phyloP scores from a whole-genome alignment of 352 stramenopile species.

The Elongisporangium prolatum region DNA sequence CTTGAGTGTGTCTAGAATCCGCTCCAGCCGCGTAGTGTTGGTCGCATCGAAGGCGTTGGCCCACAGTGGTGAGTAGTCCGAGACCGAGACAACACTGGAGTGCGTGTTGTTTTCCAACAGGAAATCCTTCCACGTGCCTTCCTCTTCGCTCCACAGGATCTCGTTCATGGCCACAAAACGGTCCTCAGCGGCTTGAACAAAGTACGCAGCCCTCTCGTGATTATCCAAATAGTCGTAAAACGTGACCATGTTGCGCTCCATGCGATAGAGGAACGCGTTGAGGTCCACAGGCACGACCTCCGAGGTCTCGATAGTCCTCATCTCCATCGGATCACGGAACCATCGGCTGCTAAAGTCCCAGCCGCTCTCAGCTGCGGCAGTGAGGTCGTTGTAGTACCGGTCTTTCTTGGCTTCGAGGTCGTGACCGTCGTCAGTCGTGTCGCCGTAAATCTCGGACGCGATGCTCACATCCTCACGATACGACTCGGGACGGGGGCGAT shows the following conservation, averaged over 20 bases:
- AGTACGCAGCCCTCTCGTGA: slow-evolving; percentile 34
- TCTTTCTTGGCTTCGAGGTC: slow-evolving; percentile 29
- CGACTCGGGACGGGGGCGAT: slow-evolving; percentile 80
- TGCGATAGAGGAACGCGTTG: slow-evolving; percentile 77
- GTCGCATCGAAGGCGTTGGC: slow-evolving; percentile 52
- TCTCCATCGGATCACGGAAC: slow-evolving; percentile 51
- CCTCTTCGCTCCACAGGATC: slow-evolving; percentile 60
- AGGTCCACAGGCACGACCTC: slow-evolving; percentile 80
- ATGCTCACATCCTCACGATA: slow-evolving; percentile 80
- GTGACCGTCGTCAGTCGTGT: slow-evolving; percentile 21
- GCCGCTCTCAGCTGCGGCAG: slow-evolving; percentile 80
- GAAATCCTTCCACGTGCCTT: slow-evolving; percentile 69
- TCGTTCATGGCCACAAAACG: slow-evolving; percentile 56
- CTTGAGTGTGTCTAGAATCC: slow-evolving; percentile 42
- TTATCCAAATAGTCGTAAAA: slow-evolving; percentile 57
- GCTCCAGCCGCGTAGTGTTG: slow-evolving; percentile 37
- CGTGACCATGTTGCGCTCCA: slow-evolving; percentile 69
- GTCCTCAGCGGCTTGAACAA: slow-evolving; percentile 27
- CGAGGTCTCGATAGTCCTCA: slow-evolving; percentile 68
- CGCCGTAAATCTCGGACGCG: slow-evolving; percentile 57
- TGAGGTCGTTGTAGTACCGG: slow-evolving; percentile 82
- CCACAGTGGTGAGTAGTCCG: slow-evolving; percentile 78
- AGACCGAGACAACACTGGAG: slow-evolving; percentile 46
- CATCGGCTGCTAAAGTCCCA: slow-evolving; percentile 91
- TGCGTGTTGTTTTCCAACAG: slow-evolving; percentile 42